These are phyloP conservation scores for Paraglomus brasilianum DNA, from an alignment of 192 early-diverging fungal species.

Conservation along the genomic window DNA sequence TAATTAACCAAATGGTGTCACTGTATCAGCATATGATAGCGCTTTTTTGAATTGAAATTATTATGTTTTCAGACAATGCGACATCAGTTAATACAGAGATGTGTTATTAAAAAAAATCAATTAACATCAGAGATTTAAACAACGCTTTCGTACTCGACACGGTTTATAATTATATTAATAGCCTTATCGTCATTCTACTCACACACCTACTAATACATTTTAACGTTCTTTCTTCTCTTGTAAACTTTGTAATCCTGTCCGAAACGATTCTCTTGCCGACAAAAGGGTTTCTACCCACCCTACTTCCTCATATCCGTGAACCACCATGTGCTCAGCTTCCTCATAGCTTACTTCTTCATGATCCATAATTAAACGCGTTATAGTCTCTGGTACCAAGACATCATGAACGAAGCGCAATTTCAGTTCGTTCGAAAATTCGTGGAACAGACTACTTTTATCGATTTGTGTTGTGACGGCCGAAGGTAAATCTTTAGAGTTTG, in stretches of 20 bases:
- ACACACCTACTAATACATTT: too few species aligned
- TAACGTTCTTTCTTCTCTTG: background rate
- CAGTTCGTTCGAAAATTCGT: conserved; percentile 6
- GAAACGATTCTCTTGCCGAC: conserved; percentile 1
- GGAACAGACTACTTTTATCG: background rate
- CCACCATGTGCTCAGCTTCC: conserved; percentile 10
- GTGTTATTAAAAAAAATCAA: too few species aligned
- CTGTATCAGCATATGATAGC: too few species aligned
- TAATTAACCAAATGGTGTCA: too few species aligned
- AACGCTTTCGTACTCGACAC: too few species aligned
- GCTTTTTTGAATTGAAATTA: too few species aligned
- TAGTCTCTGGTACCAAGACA: conserved; percentile 24
- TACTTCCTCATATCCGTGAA: background rate
- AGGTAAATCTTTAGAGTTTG: background rate
- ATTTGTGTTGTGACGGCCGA: too few species aligned
- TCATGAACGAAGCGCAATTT: conserved; percentile 23
- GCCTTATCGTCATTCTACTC: too few species aligned
- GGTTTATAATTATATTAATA: too few species aligned
- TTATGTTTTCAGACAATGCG: too few species aligned
- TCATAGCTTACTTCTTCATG: conserved; percentile 8
- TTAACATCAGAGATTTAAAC: too few species aligned
- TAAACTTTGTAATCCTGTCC: conserved; percentile 12
- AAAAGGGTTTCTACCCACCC: conserved; percentile 23
- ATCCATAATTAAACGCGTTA: conserved; percentile 20
- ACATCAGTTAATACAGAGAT: too few species aligned